Base-by-base conservation (phyloP, 345 rosid species). In the Linum usitatissimum region DNA sequence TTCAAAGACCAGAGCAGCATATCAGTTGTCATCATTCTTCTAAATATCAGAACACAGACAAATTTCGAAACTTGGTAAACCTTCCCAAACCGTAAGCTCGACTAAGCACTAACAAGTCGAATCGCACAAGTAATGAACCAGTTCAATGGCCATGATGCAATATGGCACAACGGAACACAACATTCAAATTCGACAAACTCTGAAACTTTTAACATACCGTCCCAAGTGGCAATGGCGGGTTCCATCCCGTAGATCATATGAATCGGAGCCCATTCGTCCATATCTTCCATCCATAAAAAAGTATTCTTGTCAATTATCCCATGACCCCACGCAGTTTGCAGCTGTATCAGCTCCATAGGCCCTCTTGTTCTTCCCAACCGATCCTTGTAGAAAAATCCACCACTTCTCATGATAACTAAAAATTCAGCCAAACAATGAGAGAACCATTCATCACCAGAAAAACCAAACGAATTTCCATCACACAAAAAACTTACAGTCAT, bases 221-320 rank as follows among this genome's bases (percentile, higher is more conserved):
- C 96, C 98, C 98, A 91, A 66, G 95, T 84, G 59, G 91, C 96
- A 75, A 91, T 85, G 9, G 98, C 95, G 45, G 75, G 89, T 69
- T 91, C 98, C 78, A 91, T 55, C 78, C 96, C 95, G 59, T 91
- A 88, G 65, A 91, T 71, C 98, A 91, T 91, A 71, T 82, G 91
- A 75, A 91, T 91, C 1, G 98, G 98, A 5, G 86, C 94, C 98
- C 96, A 88, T 75, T 88, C 98, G 73, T 86, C 96, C 91, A 91
- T 79, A 75, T 84, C 98, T 38, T 86, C 91, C 14, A 89, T 87
- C 98, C 96, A 91, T 51, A 91, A 66, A 77, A 91, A 91, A n/a
- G 98, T 91, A 65, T 91, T 78, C 58, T 81, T 91, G 68, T 91
- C 98, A 54, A 91, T 86, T 1, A 91, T 80, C 57, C 96, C 98